Evolutionary conservation across 805 yeast species (phyloP).

Genomic region (Wickerhamomyces chaumierensis): DNA sequence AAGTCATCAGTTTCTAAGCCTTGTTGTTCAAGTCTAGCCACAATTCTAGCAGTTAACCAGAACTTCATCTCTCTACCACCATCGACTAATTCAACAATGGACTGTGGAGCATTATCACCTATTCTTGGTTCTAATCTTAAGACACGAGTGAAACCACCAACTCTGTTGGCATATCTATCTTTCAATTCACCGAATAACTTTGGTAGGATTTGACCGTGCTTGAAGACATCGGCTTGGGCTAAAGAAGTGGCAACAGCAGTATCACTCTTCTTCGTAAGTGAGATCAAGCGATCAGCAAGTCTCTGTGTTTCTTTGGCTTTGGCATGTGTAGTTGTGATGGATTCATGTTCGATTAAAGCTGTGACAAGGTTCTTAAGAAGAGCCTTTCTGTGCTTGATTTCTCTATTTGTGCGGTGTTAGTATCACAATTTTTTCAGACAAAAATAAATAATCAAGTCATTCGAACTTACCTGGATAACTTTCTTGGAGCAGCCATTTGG

Average conservation of each 20-base stretch:
- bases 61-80: constrained; percentile 58
- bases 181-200: constrained; percentile 58
- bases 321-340: constrained; percentile 61
- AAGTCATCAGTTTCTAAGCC: constrained; percentile 38
- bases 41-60: constrained; percentile 71
- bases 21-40: constrained; percentile 68
- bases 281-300: constrained; percentile 51
- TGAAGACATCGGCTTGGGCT: constrained; percentile 32
- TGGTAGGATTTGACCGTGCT: constrained; percentile 40
- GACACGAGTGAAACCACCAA: constrained; percentile 80
- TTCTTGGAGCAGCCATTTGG: constrained; percentile 17
- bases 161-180: constrained; percentile 49
- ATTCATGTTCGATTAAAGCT: constrained; percentile 58
- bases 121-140: constrained; percentile 73
- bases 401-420: constrained; percentile 9
- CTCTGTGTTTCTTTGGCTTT: constrained; percentile 64
- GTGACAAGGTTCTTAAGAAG: constrained; percentile 56
- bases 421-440: too few relatives aligned
- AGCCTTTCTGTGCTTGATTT: constrained; percentile 23
- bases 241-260: constrained; percentile 18
- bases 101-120: constrained; percentile 86
- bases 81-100: constrained; percentile 80
- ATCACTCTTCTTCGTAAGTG: constrained; percentile 38
- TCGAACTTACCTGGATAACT: constrained; percentile 11
- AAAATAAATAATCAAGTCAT: too few relatives aligned